Percentiles rank a stretch among this genome's conserved stretches.
Conservation (phyloP, 179 eudicot species). For the Silene vulgaris region DNA sequence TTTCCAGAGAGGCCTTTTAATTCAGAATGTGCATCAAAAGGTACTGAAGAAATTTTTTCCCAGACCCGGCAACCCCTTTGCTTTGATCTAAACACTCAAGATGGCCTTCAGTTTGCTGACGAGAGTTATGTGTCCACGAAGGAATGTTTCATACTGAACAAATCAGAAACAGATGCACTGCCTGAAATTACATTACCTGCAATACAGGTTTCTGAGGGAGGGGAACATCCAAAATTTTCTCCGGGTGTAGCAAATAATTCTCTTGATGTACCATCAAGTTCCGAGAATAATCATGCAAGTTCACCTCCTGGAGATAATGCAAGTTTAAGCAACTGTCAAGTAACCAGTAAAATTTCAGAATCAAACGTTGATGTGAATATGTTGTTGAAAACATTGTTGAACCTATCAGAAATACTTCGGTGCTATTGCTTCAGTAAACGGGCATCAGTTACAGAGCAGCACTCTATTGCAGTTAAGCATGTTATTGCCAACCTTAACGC, state of each 20-base stretch:
- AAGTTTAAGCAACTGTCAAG: conserved; percentile 15
- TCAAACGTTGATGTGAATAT: conserved; percentile 41
- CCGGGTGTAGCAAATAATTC: conserved; percentile 25
- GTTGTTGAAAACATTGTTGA: conserved; percentile 51
- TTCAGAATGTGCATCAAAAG: conserved; percentile 10
- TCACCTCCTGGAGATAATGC: conserved; percentile 39
- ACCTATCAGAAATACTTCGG: conserved; percentile 59
- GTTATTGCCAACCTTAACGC: conserved; percentile 55
- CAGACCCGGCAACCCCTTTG: conserved; percentile 18
- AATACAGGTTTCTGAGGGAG: conserved; percentile 9
- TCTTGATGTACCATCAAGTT: conserved; percentile 27
- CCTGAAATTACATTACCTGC: conserved; percentile 21
- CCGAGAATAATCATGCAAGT: conserved; percentile 30
- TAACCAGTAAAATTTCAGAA: conserved; percentile 18
- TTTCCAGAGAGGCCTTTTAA: conserved; percentile 20
- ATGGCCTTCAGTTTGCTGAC: conserved; percentile 29
- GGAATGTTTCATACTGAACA: conserved; percentile 19
- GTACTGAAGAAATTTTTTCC: conserved; percentile 16
- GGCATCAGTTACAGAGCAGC: conserved; percentile 38
- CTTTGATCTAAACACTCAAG: conserved; percentile 29
- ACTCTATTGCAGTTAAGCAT: conserved; percentile 33
- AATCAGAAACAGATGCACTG: conserved; percentile 26
- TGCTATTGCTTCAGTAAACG: conserved; percentile 35
- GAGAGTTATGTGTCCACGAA: conserved; percentile 17
- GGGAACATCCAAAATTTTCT: conserved; percentile 15